Evolutionary conservation across 148 eudicot genomes (phyloP).

Genomic region (Gaultheria prostrata): DNA sequence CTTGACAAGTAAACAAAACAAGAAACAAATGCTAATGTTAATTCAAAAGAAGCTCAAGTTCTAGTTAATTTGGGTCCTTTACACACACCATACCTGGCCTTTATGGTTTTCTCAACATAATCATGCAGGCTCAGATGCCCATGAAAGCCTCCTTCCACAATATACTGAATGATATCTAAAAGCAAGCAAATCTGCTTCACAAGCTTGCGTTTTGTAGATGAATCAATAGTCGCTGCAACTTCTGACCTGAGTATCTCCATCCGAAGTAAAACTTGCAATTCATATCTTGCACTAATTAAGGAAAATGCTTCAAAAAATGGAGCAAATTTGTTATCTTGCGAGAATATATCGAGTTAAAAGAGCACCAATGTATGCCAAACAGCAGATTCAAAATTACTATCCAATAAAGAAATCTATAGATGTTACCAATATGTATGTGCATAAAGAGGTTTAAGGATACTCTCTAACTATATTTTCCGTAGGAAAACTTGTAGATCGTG

Average conservation of each 20-base stretch:
- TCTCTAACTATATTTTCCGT: constrained; percentile 54
- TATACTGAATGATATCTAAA: constrained; percentile 74
- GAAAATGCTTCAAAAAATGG: constrained; percentile 22
- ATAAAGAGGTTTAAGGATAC: constrained; percentile 59
- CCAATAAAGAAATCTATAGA: not conserved
- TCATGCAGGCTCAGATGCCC: constrained; percentile 73
- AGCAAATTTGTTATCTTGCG: not conserved
- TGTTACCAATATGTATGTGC: constrained; percentile 5
- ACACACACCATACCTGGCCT: constrained; percentile 51
- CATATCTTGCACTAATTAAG: constrained; percentile 65
- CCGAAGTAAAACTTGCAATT: constrained; percentile 80
- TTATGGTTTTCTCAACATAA: constrained; percentile 62
- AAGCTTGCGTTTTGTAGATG: constrained; percentile 55
- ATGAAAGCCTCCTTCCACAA: constrained; percentile 85
- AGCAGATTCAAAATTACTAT: not conserved
- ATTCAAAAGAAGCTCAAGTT: not conserved
- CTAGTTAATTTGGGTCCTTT: not conserved
- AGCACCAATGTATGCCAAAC: not conserved
- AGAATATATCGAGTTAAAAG: not conserved
- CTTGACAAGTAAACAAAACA: not conserved
- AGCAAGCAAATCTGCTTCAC: constrained; percentile 77
- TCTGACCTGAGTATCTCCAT: constrained; percentile 83
- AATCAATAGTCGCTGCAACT: constrained; percentile 40
- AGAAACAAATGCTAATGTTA: not conserved
- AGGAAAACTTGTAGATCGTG: constrained; percentile 18